Conservation (phyloP, 768 basidiomycete genomes). For the Russula olivacea region DNA sequence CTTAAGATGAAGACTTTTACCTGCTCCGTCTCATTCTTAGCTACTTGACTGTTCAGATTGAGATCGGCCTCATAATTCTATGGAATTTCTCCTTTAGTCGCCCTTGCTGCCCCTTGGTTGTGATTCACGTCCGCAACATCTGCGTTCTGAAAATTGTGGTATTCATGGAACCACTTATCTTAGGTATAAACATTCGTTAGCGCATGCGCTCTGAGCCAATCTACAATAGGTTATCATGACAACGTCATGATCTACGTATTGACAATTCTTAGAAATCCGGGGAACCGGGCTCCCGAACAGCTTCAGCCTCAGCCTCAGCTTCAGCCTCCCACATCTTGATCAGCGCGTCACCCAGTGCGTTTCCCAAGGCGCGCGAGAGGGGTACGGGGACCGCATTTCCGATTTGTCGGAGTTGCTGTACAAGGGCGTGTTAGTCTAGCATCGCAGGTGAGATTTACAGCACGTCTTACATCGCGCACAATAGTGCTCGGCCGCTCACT, state of each 20-base stretch:
- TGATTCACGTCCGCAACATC: not conserved
- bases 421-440: not conserved
- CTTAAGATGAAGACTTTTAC: not conserved
- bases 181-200: not conserved
- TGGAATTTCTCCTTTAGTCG: not conserved
- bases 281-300: slow-evolving; percentile 4
- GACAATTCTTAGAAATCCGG: slow-evolving; percentile 3
- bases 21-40: not conserved
- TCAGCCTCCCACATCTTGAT: slow-evolving; percentile 30
- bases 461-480: slow-evolving; percentile 48
- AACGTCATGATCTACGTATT: not conserved
- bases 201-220: not conserved
- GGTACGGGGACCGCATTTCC: slow-evolving; percentile 77
- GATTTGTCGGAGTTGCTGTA: slow-evolving; percentile 68
- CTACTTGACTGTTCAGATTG: slow-evolving; percentile 1
- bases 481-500: slow-evolving; percentile 34
- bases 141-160: not conserved
- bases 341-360: slow-evolving; percentile 40
- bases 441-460: not conserved
- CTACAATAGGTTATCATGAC: not conserved
- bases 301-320: slow-evolving; percentile 7
- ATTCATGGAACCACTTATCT: not conserved
- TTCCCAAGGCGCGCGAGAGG: slow-evolving; percentile 57
- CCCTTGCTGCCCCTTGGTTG: not conserved
- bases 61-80: not conserved